A percentile compares a stretch with the other conserved stretches of the same genome.
Evolutionary conservation across 2,329 filamentous ascomycete species (phyloP).

Genomic region (Alternaria infectoria): DNA sequence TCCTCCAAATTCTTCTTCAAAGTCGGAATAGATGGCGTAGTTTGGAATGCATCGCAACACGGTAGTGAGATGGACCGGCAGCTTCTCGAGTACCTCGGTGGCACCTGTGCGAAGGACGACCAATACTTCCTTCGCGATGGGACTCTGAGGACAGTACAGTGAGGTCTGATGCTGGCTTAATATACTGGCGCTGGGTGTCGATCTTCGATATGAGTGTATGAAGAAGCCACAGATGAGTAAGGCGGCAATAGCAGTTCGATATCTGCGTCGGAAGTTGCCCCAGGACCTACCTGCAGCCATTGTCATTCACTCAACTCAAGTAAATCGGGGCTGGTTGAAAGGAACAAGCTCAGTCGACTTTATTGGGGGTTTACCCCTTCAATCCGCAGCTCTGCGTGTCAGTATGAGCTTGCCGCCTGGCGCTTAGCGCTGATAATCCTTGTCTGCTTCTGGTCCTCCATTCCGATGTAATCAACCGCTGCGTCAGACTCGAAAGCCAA

Average conservation of each 20-base stretch:
- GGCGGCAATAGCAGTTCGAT: background rate
- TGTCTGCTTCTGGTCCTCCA: background rate
- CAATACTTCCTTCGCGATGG: slow-evolving; percentile 50
- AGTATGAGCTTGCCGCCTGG: background rate
- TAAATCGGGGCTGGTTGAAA: background rate
- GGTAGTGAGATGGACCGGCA: slow-evolving; percentile 51
- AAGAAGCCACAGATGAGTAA: slow-evolving; percentile 4
- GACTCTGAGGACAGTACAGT: background rate
- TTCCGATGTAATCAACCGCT: background rate
- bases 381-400: background rate
- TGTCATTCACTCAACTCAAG: background rate
- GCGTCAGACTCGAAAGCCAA: background rate
- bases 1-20: slow-evolving; percentile 32
- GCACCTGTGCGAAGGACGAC: slow-evolving; percentile 63
- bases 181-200: background rate
- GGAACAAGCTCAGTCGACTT: background rate
- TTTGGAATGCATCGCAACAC: slow-evolving; percentile 43
- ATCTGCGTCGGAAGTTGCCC: slow-evolving; percentile 2
- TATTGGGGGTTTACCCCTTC: background rate
- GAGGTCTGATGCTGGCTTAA: background rate
- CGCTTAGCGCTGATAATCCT: background rate
- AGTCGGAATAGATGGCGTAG: slow-evolving; percentile 44
- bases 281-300: background rate
- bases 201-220: background rate
- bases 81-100: slow-evolving; percentile 60